Conservation (phyloP, 768 basidiomycete genomes). For the Mycena rebaudengoi region DNA sequence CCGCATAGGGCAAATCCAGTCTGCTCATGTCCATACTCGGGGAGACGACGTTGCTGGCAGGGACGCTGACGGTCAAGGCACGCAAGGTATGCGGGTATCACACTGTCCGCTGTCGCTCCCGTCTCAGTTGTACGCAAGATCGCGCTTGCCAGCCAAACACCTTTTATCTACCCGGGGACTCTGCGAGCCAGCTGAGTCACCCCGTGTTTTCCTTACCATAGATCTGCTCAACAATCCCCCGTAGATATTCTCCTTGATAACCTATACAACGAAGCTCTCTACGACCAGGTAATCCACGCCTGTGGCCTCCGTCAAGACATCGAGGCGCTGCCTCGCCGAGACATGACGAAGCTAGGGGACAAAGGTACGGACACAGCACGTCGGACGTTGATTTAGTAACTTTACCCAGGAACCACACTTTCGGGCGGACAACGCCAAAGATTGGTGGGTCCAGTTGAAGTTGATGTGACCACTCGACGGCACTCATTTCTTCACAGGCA, state of each 20-base stretch:
- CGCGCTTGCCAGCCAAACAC: conserved; percentile 12
- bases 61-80: not conserved
- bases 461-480: not conserved
- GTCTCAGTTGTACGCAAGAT: conserved; percentile 3
- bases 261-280: conserved; percentile 5
- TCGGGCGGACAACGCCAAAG: conserved; percentile 11
- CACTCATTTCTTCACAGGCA: not conserved
- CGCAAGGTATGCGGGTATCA: not conserved
- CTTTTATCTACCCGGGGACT: conserved; percentile 12
- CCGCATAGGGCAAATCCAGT: conserved; percentile 10
- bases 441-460: not conserved
- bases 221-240: not conserved
- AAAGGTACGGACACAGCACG: conserved; percentile 5
- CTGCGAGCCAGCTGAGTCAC: conserved; percentile 4
- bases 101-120: not conserved
- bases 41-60: conserved; percentile 7
- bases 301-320: conserved; percentile 13
- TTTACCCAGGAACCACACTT: conserved; percentile 4
- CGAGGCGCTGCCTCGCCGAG: conserved; percentile 2
- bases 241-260: conserved; percentile 11
- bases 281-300: conserved; percentile 12
- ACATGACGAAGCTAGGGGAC: conserved; percentile 10
- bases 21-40: conserved; percentile 11
- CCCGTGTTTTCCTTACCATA: not conserved
- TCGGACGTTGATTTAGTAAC: not conserved